Percentiles rank a stretch among this genome's conserved stretches.
These are phyloP conservation scores for Skeletonema tropicum DNA, from an alignment of 108 stramenopile genomes.

Conservation along the genomic window DNA sequence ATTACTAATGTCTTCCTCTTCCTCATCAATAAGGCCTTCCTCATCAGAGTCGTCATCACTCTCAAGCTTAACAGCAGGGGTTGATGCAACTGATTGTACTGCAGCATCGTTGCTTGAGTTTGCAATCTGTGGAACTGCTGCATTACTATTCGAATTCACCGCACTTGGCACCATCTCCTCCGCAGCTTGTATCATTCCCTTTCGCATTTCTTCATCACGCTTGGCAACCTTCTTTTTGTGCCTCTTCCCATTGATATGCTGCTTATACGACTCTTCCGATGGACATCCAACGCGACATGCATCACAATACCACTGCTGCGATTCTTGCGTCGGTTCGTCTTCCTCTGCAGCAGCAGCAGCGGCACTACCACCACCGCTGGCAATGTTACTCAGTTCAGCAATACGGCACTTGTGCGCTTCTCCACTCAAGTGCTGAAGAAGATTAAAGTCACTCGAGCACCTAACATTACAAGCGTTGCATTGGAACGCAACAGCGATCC, in stretches of 20 bases:
- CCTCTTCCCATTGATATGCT: slow-evolving; percentile 17
- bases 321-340: background rate
- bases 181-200: background rate
- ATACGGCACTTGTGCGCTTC: background rate
- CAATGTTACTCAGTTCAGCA: background rate
- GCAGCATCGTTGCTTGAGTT: background rate
- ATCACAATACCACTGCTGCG: background rate
- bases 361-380: background rate
- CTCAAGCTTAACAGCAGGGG: background rate
- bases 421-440: slow-evolving; percentile 7
- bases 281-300: slow-evolving; percentile 17
- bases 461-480: slow-evolving; percentile 3
- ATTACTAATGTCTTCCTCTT: slow-evolving; percentile 33
- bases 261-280: slow-evolving; percentile 8
- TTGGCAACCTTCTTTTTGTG: slow-evolving; percentile 12
- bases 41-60: slow-evolving; percentile 37
- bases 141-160: background rate
- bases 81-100: background rate
- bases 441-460: slow-evolving; percentile 1
- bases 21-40: slow-evolving; percentile 51
- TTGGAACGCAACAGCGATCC: background rate
- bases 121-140: background rate
- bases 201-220: slow-evolving; percentile 16
- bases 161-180: background rate
- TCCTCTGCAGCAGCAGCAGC: background rate